Conservation (phyloP, 352 stramenopile genomes). For the Elongisporangium anandrum region DNA sequence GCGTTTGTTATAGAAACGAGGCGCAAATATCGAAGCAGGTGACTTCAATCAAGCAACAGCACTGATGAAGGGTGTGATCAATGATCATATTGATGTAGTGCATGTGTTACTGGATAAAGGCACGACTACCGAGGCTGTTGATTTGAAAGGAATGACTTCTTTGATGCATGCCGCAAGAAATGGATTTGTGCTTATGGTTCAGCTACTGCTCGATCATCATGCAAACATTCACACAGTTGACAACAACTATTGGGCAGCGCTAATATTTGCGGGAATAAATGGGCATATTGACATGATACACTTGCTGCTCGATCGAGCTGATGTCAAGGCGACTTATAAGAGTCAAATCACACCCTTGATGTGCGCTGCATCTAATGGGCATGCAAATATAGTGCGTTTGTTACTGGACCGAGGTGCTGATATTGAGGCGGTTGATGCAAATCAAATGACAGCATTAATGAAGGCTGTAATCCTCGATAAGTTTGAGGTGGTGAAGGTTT, state of each 20-base stretch:
- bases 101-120: not conserved
- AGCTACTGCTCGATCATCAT: not conserved
- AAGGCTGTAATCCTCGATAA: not conserved
- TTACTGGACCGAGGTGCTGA: not conserved
- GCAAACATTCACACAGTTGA: not conserved
- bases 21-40: no score
- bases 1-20: not conserved
- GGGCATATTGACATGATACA: not conserved
- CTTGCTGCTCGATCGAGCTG: not conserved
- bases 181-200: not conserved
- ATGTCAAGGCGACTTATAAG: not conserved
- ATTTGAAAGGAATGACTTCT: not conserved
- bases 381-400: not conserved
- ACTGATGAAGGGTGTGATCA: no score
- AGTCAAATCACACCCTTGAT: not conserved
- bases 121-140: not conserved
- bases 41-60: no score
- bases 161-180: not conserved
- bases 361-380: not conserved
- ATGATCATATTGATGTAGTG: no score
- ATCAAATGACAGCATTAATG: not conserved
- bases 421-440: not conserved
- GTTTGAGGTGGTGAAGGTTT: slow-evolving; percentile 2
- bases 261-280: not conserved
- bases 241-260: not conserved